phyloP scores from a whole-genome alignment of 305 asterid species.

The Rubia peregrina region DNA sequence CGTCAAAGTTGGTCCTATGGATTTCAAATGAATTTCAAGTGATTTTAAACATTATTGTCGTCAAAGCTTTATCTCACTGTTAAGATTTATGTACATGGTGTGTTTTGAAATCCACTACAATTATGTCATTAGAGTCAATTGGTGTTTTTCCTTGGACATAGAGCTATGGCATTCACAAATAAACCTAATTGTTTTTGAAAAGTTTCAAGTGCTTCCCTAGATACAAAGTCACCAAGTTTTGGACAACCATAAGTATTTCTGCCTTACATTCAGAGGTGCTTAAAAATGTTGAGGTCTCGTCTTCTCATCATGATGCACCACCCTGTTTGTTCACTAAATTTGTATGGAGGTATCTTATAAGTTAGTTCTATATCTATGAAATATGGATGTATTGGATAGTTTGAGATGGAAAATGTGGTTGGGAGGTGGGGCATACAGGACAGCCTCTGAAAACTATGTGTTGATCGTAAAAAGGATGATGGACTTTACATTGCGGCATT shows the following conservation, averaged over 20 bases:
- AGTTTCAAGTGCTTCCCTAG: not conserved
- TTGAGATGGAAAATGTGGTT: not conserved
- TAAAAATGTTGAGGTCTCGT: not conserved
- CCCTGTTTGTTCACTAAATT: not conserved
- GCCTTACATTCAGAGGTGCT: not conserved
- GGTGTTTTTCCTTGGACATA: not conserved
- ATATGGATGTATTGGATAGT: not conserved
- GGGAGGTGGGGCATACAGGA: not conserved
- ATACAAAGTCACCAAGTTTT: not conserved
- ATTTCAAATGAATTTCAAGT: not conserved
- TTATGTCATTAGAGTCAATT: not conserved
- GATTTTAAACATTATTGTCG: not conserved
- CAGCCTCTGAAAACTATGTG: not conserved
- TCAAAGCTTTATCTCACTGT: not conserved
- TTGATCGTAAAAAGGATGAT: not conserved
- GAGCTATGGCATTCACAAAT: not conserved
- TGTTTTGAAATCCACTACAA: not conserved
- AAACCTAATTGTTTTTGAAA: not conserved
- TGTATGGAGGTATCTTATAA: not conserved
- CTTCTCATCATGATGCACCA: not conserved
- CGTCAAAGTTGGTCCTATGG: not conserved
- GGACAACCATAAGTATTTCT: not conserved
- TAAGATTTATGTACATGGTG: not conserved
- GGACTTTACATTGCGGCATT: no score
- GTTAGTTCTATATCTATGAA: not conserved